A percentile compares a stretch with the other conserved stretches of the same genome.
These are phyloP conservation scores for Agroathelia rolfsii DNA, from an alignment of 1,284 basidiomycete species.

Conservation along the genomic window DNA sequence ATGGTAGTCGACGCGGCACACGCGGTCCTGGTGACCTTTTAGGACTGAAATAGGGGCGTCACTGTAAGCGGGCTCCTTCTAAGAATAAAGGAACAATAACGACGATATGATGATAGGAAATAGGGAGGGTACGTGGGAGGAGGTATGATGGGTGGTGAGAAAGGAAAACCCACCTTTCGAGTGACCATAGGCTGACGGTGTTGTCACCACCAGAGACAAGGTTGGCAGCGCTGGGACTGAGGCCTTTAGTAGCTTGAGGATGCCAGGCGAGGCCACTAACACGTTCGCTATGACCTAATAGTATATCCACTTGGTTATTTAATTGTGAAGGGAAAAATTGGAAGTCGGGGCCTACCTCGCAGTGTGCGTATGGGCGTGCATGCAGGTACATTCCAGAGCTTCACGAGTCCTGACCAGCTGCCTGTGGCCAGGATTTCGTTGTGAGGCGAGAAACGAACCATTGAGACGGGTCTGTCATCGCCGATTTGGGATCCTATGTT, in stretches of 20 bases:
- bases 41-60: constrained; percentile 75
- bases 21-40: constrained; percentile 83
- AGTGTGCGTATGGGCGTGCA: constrained; percentile 70
- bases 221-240: constrained; percentile 64
- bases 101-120: constrained; percentile 63
- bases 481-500: constrained; percentile 97
- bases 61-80: no score
- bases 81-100: no score
- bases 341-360: constrained; percentile 40
- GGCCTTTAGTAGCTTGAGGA: constrained; percentile 82
- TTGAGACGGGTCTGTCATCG: constrained; percentile 88
- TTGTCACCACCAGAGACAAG: constrained; percentile 88
- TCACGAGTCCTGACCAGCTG: constrained; percentile 92
- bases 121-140: constrained; percentile 6
- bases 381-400: constrained; percentile 90
- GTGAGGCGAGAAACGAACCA: constrained; percentile 92
- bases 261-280: constrained; percentile 98
- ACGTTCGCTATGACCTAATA: constrained; percentile 76
- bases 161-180: constrained; percentile 61
- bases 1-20: constrained; percentile 93
- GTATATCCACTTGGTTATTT: no score
- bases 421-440: constrained; percentile 82
- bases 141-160: not conserved
- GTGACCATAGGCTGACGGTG: constrained; percentile 81
- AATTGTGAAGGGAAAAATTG: constrained; percentile 3